A percentile compares a stretch with the other conserved stretches of the same genome.
phyloP scores from a whole-genome alignment of 805 yeast species.

The Cyberlindnera maritima region DNA sequence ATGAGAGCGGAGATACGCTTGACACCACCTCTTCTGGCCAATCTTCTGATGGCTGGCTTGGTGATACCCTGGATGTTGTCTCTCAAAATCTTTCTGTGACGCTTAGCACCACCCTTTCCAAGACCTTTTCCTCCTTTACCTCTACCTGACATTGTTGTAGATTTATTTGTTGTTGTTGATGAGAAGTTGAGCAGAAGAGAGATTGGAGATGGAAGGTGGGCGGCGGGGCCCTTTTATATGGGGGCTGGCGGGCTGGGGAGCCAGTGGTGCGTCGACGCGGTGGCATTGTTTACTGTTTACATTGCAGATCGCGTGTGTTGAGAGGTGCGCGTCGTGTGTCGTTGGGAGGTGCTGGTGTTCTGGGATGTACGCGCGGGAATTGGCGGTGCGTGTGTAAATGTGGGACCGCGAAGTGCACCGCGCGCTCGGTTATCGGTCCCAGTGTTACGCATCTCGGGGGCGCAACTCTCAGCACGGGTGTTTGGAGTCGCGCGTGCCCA shows the following conservation, averaged over 20 bases:
- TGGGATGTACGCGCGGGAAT: not conserved
- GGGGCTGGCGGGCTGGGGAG: no score
- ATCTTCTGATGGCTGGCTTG: constrained; percentile 99
- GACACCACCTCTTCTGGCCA: constrained; percentile 99
- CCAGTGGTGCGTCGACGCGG: no score
- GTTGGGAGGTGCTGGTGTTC: no score
- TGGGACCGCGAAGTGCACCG: no score
- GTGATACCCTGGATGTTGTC: constrained; percentile 99
- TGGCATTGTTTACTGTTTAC: not conserved
- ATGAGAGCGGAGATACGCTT: constrained; percentile 99
- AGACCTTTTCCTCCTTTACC: constrained; percentile 99
- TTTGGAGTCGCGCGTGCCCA: no score
- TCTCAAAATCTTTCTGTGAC: constrained; percentile 99
- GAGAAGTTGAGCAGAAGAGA: no score
- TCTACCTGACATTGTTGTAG: constrained; percentile 87
- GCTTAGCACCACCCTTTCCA: constrained; percentile 99
- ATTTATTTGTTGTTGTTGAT: constrained; percentile 26
- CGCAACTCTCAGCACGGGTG: no score
- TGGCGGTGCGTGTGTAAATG: no score
- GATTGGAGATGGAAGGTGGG: no score
- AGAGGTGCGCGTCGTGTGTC: no score
- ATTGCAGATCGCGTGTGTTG: not conserved
- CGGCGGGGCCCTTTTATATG: not conserved
- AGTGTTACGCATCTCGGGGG: no score
- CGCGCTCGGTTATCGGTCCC: no score